These are phyloP conservation scores for Sicyos edulis DNA, from an alignment of 306 rosid species.

Conservation along the genomic window DNA sequence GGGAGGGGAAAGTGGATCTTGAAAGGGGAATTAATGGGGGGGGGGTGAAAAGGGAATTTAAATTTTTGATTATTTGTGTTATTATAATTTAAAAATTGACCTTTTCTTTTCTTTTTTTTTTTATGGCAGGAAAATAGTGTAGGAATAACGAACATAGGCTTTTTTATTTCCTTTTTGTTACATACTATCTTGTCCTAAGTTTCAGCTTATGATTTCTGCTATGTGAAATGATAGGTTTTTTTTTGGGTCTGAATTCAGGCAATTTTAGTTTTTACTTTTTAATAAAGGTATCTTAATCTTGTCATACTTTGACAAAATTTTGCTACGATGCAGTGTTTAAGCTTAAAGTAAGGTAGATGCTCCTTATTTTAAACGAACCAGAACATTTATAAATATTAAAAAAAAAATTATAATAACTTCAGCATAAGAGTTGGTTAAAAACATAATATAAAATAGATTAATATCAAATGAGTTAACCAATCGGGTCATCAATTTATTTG, in stretches of 20 bases:
- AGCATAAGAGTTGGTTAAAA: too few species aligned
- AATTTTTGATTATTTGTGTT: not conserved
- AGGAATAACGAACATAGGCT: not conserved
- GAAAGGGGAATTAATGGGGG: not conserved
- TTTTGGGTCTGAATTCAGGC: not conserved
- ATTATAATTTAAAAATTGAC: not conserved
- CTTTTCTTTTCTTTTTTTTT: not conserved
- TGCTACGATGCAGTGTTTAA: too few species aligned
- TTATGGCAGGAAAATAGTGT: not conserved
- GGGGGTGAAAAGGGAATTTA: not conserved
- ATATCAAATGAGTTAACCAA: too few species aligned
- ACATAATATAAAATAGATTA: too few species aligned
- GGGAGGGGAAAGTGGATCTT: constrained; percentile 8
- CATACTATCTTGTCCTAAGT: constrained; percentile 3
- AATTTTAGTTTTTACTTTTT: not conserved
- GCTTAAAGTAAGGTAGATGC: too few species aligned
- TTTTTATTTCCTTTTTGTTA: not conserved
- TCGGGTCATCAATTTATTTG: too few species aligned
- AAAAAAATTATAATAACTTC: too few species aligned
- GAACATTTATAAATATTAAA: too few species aligned
- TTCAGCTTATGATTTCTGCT: not conserved
- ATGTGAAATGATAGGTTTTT: not conserved
- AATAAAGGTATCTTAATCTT: too few species aligned
- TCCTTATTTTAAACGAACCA: too few species aligned
- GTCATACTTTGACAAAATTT: too few species aligned